A percentile compares a stretch with the other conserved stretches of the same genome.
These are phyloP conservation scores for Coccomyxa subellipsoidea DNA, from an alignment of 163 green algal genomes.

Conservation along the genomic window DNA sequence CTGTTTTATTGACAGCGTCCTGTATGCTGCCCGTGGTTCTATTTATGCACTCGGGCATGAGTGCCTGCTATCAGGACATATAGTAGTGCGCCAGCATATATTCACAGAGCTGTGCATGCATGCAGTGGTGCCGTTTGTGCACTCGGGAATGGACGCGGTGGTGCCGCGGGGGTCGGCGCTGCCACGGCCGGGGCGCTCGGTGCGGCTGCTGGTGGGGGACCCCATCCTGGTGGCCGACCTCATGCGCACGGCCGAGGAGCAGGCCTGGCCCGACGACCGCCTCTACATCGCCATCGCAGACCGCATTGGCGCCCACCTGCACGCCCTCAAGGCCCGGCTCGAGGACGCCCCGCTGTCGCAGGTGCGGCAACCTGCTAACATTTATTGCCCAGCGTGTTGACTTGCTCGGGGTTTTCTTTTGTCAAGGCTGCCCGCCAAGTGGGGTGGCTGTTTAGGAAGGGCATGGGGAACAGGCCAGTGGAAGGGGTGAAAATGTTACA, in stretches of 20 bases:
- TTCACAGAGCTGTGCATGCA: background rate
- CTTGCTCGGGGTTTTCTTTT: too few relatives aligned
- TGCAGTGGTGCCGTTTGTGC: conserved; percentile 80
- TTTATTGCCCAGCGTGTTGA: background rate
- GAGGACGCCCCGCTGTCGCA: conserved; percentile 5
- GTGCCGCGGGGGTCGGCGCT: conserved; percentile 68
- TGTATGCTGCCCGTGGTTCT: too few relatives aligned
- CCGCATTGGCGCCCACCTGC: conserved; percentile 7
- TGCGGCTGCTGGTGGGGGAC: conserved; percentile 71
- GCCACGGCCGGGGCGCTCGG: conserved; percentile 55
- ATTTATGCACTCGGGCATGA: too few relatives aligned
- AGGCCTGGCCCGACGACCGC: conserved; percentile 43
- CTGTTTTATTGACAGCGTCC: too few relatives aligned
- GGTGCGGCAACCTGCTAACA: background rate
- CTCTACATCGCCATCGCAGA: conserved; percentile 37
- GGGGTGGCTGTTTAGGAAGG: too few relatives aligned
- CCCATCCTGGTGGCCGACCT: conserved; percentile 65
- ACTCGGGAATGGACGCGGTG: conserved; percentile 81
- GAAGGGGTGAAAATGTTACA: too few relatives aligned
- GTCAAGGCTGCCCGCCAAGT: too few relatives aligned
- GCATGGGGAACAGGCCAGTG: too few relatives aligned
- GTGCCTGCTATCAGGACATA: too few relatives aligned
- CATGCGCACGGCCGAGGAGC: conserved; percentile 20
- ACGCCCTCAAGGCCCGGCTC: conserved; percentile 16
- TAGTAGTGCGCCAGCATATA: background rate